A percentile compares a stretch with the other conserved stretches of the same genome.
phyloP scores from a whole-genome alignment of 2,329 filamentous ascomycete genomes.

The Hypoxylon sp. region DNA sequence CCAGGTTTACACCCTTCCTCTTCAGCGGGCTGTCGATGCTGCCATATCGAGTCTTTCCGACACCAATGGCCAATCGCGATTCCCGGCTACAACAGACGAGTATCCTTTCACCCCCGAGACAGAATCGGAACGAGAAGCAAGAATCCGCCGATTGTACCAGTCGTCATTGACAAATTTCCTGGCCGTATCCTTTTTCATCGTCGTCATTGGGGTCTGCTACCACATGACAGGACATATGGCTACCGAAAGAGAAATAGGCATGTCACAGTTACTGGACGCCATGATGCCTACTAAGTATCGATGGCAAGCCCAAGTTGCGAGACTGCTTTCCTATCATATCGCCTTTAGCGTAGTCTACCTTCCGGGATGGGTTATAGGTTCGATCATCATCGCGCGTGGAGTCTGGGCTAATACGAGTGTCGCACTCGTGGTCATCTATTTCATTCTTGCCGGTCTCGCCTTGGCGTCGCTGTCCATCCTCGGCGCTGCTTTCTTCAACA shows the following conservation, averaged over 20 bases:
- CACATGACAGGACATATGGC: constrained; percentile 89
- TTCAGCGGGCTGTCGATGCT: constrained; percentile 82
- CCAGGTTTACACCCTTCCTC: constrained; percentile 80
- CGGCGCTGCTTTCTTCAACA: constrained; percentile 85
- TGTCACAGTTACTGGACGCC: constrained; percentile 88
- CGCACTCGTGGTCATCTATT: constrained; percentile 77
- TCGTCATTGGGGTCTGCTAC: constrained; percentile 84
- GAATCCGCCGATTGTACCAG: constrained; percentile 78
- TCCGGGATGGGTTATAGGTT: constrained; percentile 85
- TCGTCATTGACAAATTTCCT: constrained; percentile 79
- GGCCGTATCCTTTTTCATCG: constrained; percentile 82
- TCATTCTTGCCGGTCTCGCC: constrained; percentile 80
- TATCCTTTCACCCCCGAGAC: constrained; percentile 82
- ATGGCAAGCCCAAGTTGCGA: constrained; percentile 82
- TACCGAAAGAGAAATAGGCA: constrained; percentile 85
- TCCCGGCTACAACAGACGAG: constrained; percentile 67
- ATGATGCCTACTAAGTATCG: constrained; percentile 84
- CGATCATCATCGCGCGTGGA: constrained; percentile 70
- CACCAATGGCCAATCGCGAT: constrained; percentile 47
- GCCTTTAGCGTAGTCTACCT: constrained; percentile 84
- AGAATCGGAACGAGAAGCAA: constrained; percentile 71
- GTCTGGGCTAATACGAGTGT: constrained; percentile 74
- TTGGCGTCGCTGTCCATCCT: constrained; percentile 84
- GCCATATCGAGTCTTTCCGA: constrained; percentile 71
- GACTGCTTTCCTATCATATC: constrained; percentile 83